These are phyloP conservation scores for Phoma sp. DNA, from an alignment of 2,329 filamentous ascomycete species.

Conservation along the genomic window DNA sequence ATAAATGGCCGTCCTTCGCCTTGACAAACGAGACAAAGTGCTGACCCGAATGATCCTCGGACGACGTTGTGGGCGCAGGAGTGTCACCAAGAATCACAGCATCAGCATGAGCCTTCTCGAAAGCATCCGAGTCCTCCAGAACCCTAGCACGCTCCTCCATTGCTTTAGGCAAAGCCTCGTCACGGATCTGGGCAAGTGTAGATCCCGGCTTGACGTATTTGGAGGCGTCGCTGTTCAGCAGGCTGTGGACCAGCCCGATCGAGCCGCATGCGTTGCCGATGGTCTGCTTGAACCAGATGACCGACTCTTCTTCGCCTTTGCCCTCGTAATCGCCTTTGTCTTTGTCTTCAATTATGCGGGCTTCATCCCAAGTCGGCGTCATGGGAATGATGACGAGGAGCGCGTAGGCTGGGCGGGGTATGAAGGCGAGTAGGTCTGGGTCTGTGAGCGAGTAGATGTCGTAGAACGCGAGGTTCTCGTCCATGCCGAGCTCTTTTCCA, in stretches of 20 bases:
- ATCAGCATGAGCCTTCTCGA: conserved; percentile 53
- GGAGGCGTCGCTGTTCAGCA: conserved; percentile 57
- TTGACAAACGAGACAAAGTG: conserved; percentile 58
- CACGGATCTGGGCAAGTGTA: conserved; percentile 53
- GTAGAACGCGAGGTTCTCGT: conserved; percentile 55
- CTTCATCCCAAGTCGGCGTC: conserved; percentile 44
- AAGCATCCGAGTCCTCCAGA: conserved; percentile 56
- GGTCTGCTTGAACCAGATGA: conserved; percentile 66
- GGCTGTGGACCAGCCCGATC: conserved; percentile 62
- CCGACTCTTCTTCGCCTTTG: conserved; percentile 56
- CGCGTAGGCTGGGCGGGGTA: conserved; percentile 61
- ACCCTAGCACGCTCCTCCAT: conserved; percentile 57
- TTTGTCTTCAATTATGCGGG: conserved; percentile 52
- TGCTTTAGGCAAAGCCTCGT: conserved; percentile 52
- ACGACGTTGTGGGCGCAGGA: conserved; percentile 33
- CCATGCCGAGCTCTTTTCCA: conserved; percentile 57
- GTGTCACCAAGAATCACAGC: conserved; percentile 53
- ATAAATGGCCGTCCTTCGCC: conserved; percentile 53
- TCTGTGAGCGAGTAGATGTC: conserved; percentile 61
- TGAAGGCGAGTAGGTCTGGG: conserved; percentile 55
- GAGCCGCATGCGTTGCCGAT: conserved; percentile 64
- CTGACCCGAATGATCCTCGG: conserved; percentile 42
- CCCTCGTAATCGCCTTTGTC: conserved; percentile 53
- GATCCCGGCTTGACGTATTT: conserved; percentile 53
- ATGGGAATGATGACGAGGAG: conserved; percentile 61